These are phyloP conservation scores for Apiotrichum sp. DNA, from an alignment of 1,284 basidiomycete genomes.

Conservation along the genomic window DNA sequence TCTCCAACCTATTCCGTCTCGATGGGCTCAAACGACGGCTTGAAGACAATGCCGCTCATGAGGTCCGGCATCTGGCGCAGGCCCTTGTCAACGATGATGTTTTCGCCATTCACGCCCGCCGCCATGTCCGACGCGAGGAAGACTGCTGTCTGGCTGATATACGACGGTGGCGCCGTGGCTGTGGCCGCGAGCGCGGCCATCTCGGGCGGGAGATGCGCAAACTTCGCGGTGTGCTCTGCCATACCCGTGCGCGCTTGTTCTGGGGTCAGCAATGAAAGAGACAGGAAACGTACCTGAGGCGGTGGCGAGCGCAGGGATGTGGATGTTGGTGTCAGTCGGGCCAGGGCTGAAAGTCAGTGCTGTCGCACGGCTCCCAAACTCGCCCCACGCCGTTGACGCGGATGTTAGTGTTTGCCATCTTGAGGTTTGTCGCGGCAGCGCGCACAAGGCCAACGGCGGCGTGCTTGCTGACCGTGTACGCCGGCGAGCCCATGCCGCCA, in stretches of 20 bases:
- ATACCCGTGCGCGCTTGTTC: background rate
- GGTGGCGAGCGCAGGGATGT: constrained; percentile 5
- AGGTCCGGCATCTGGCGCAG: constrained; percentile 6
- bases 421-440: constrained; percentile 10
- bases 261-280: background rate
- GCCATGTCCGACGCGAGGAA: constrained; percentile 11
- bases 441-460: constrained; percentile 11
- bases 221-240: background rate
- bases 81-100: constrained; percentile 14
- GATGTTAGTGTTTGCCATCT: constrained; percentile 9
- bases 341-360: constrained; percentile 2
- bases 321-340: constrained; percentile 6
- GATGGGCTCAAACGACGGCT: constrained; percentile 4
- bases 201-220: background rate
- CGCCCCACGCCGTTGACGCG: constrained; percentile 14
- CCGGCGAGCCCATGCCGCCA: constrained; percentile 14
- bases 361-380: background rate
- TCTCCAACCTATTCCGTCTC: background rate
- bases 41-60: constrained; percentile 6
- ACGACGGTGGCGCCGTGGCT: constrained; percentile 1
- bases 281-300: constrained; percentile 6
- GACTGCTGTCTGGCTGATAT: constrained; percentile 9
- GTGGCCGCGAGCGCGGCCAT: background rate
- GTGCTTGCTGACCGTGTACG: constrained; percentile 15
- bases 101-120: constrained; percentile 11